Percentiles rank a stretch among this genome's conserved stretches.
These are phyloP conservation scores for Aspergillus chevalieri DNA, from an alignment of 2,329 filamentous ascomycete genomes.

Conservation along the genomic window DNA sequence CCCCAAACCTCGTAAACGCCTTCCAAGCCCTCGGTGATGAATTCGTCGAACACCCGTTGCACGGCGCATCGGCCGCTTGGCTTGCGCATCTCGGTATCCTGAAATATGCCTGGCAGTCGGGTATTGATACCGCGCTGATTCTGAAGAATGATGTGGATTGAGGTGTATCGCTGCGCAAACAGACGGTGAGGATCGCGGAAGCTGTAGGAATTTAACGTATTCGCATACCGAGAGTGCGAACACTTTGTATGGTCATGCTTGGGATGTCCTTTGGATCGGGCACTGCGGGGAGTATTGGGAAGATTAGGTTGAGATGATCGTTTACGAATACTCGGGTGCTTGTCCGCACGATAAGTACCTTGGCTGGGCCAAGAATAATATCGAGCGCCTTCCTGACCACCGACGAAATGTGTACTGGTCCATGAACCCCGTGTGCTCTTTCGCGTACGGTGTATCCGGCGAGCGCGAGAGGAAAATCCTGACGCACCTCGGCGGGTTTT, in stretches of 20 bases:
- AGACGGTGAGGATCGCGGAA: too few species aligned
- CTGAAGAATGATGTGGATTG: too few species aligned
- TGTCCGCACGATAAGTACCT: slow-evolving; percentile 14
- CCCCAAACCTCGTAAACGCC: too few species aligned
- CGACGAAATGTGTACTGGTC: slow-evolving; percentile 23
- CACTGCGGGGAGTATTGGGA: slow-evolving; percentile 25
- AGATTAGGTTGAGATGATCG: slow-evolving; percentile 11
- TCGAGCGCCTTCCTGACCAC: slow-evolving; percentile 8
- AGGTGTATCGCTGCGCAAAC: too few species aligned
- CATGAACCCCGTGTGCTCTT: slow-evolving; percentile 26
- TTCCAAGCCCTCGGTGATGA: too few species aligned
- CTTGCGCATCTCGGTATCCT: too few species aligned
- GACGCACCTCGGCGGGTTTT: slow-evolving; percentile 18
- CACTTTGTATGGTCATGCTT: slow-evolving; percentile 25
- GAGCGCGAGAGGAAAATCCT: slow-evolving; percentile 35
- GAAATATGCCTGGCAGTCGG: too few species aligned
- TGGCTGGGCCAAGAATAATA: slow-evolving; percentile 8
- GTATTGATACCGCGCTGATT: too few species aligned
- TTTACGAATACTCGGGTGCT: slow-evolving; percentile 19
- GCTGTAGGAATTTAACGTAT: slow-evolving; percentile 24
- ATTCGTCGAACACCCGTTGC: too few species aligned
- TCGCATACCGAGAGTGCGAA: background rate
- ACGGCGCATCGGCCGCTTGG: too few species aligned
- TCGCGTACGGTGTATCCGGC: slow-evolving; percentile 34
- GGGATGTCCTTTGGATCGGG: slow-evolving; percentile 37